A percentile compares a stretch with the other conserved stretches of the same genome.
phyloP scores from a whole-genome alignment of 108 stramenopile species.

The Skeletonema menzelii region DNA sequence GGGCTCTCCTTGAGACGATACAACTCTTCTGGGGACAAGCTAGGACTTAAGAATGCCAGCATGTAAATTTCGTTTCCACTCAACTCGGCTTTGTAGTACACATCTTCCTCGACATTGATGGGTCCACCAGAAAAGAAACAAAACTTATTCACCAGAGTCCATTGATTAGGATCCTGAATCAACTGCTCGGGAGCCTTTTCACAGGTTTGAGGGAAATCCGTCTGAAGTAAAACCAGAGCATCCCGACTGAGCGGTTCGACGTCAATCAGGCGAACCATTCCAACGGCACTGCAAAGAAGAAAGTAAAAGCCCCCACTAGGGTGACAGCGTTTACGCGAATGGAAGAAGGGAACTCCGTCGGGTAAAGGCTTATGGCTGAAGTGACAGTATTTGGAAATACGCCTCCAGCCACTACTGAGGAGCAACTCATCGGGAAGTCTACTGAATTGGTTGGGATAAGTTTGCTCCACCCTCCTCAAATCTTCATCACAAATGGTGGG shows the following conservation, averaged over 20 bases:
- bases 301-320: conserved; percentile 86
- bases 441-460: conserved; percentile 85
- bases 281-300: conserved; percentile 72
- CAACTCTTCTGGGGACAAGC: conserved; percentile 77
- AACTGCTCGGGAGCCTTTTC: conserved; percentile 69
- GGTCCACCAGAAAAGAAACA: conserved; percentile 92
- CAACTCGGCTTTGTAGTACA: conserved; percentile 84
- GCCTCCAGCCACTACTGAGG: conserved; percentile 79
- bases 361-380: conserved; percentile 83
- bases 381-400: conserved; percentile 85
- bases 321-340: conserved; percentile 80
- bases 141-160: conserved; percentile 86
- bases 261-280: conserved; percentile 82
- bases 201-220: conserved; percentile 79
- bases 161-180: conserved; percentile 72
- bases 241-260: conserved; percentile 85
- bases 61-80: conserved; percentile 86
- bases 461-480: conserved; percentile 83
- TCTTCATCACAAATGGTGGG: conserved; percentile 93
- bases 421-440: conserved; percentile 83
- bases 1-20: conserved; percentile 51
- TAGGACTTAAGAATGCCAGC: conserved; percentile 84
- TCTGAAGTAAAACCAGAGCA: conserved; percentile 79
- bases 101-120: conserved; percentile 88
- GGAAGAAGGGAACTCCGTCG: conserved; percentile 56